phyloP scores from a whole-genome alignment of 1,139 yeast species.

The Fermentozyma sake region DNA sequence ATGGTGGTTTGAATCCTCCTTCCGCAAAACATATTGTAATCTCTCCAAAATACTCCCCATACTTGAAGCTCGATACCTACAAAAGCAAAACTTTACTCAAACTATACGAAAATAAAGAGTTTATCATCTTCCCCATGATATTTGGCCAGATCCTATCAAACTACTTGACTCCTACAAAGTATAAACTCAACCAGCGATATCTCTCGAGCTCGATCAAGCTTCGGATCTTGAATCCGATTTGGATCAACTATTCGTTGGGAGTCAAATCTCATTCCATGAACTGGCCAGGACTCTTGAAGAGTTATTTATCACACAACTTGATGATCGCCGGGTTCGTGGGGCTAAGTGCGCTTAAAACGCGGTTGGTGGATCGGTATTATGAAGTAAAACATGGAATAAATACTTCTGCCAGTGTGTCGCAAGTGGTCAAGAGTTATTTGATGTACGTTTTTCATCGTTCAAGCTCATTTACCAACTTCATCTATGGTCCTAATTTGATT shows the following conservation, averaged over 20 bases:
- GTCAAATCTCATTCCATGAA: slow-evolving; percentile 22
- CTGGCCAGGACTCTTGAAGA: slow-evolving; percentile 25
- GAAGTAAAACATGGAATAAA: no score
- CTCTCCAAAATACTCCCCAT: slow-evolving; percentile 24
- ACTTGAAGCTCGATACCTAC: slow-evolving; percentile 24
- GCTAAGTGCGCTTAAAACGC: no score
- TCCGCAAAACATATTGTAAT: slow-evolving; percentile 26
- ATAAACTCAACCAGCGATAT: slow-evolving; percentile 34
- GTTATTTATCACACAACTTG: slow-evolving; percentile 27
- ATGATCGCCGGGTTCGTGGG: slow-evolving; percentile 18
- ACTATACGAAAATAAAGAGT: slow-evolving; percentile 32
- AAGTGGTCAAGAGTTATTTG: slow-evolving; percentile 16
- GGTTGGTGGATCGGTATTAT: no score
- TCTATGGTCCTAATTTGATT: slow-evolving; percentile 34
- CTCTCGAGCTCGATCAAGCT: slow-evolving; percentile 30
- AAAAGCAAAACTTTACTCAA: slow-evolving; percentile 12
- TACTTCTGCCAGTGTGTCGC: no score
- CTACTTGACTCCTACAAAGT: slow-evolving; percentile 39
- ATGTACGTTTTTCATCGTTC: slow-evolving; percentile 23
- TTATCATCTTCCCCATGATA: slow-evolving; percentile 29
- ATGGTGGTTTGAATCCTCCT: slow-evolving; percentile 34
- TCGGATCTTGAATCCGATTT: slow-evolving; percentile 36
- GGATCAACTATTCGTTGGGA: slow-evolving; percentile 38
- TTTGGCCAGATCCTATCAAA: slow-evolving; percentile 42
- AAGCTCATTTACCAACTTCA: slow-evolving; percentile 31